Conservation (phyloP, 495 filamentous ascomycete genomes). For the Astrocystis sublimbata region DNA sequence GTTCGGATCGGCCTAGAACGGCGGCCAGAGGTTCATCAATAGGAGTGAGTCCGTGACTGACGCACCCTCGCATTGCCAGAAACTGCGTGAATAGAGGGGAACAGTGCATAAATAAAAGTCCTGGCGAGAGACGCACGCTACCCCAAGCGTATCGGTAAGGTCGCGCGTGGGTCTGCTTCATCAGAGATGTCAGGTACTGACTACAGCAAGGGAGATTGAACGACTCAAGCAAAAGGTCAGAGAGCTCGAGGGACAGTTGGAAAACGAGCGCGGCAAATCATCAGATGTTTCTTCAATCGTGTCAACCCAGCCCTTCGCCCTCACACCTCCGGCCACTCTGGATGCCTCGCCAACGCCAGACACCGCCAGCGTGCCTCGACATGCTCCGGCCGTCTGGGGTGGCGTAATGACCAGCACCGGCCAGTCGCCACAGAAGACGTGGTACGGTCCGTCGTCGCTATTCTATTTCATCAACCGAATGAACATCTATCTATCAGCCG, state of each 20-base stretch:
- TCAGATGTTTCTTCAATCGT: neutral
- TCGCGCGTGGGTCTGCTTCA: neutral
- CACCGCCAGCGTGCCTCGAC: conserved; percentile 6
- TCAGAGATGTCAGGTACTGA: conserved; percentile 1
- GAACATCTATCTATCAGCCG: conserved; percentile 33
- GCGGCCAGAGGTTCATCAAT: neutral
- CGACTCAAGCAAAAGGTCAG: conserved; percentile 37
- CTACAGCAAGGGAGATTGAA: conserved; percentile 42
- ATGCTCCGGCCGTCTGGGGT: conserved; percentile 17
- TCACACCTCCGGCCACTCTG: conserved; percentile 17
- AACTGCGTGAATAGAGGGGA: conserved; percentile 47
- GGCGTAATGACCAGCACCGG: conserved; percentile 34
- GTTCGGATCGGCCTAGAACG: neutral
- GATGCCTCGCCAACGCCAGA: conserved; percentile 8
- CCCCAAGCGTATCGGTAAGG: conserved; percentile 37
- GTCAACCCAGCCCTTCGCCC: conserved; percentile 7
- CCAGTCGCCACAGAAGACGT: conserved; percentile 31
- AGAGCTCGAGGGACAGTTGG: conserved; percentile 41
- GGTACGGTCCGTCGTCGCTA: conserved; percentile 43
- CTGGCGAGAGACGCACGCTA: conserved; percentile 36
- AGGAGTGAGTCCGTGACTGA: conserved; percentile 1
- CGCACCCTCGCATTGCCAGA: conserved; percentile 3
- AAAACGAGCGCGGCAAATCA: conserved; percentile 14
- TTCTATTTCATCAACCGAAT: conserved; percentile 44
- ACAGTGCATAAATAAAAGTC: conserved; percentile 40